Percentiles rank a stretch among this genome's conserved stretches.
Conservation (phyloP, 2,329 filamentous ascomycete species). For the Colletotrichum incanum region DNA sequence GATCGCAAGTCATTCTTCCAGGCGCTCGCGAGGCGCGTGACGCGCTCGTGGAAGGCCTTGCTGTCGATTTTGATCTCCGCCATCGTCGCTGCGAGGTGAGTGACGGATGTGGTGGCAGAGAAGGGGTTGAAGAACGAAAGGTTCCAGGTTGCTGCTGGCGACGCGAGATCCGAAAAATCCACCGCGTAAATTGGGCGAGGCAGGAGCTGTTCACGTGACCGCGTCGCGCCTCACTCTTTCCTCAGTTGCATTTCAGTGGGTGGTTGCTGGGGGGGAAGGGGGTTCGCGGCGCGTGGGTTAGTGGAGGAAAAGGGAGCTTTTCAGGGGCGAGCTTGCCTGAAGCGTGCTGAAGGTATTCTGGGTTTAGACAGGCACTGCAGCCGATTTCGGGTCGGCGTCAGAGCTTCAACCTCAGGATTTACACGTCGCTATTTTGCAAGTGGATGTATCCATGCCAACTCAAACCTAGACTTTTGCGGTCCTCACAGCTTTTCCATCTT, state of each 20-base stretch:
- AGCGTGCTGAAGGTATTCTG: constrained; percentile 14
- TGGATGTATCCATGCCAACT: not conserved
- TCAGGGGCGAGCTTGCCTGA: constrained; percentile 26
- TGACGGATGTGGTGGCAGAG: constrained; percentile 35
- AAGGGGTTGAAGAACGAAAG: constrained; percentile 33
- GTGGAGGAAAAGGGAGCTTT: constrained; percentile 3
- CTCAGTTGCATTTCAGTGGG: not conserved
- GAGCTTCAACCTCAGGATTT: not conserved
- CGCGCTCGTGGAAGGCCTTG: constrained; percentile 92
- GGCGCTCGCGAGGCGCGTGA: constrained; percentile 87
- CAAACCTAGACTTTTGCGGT: not conserved
- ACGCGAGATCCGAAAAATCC: constrained; percentile 61
- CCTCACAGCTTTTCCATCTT: not conserved
- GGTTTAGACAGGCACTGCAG: constrained; percentile 3
- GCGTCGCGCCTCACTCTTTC: constrained; percentile 22
- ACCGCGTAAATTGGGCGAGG: constrained; percentile 58
- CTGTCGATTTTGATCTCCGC: constrained; percentile 96
- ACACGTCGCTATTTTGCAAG: not conserved
- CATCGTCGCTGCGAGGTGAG: constrained; percentile 64
- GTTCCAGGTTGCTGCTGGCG: constrained; percentile 43
- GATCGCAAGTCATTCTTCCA: constrained; percentile 98
- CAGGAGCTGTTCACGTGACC: constrained; percentile 54
- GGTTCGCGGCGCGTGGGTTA: constrained; percentile 4
- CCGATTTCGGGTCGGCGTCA: constrained; percentile 5
- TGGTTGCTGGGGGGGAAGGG: not conserved